Evolutionary conservation across 352 stramenopile genomes (phyloP).

Genomic region (Phytophthora chlamydospora): DNA sequence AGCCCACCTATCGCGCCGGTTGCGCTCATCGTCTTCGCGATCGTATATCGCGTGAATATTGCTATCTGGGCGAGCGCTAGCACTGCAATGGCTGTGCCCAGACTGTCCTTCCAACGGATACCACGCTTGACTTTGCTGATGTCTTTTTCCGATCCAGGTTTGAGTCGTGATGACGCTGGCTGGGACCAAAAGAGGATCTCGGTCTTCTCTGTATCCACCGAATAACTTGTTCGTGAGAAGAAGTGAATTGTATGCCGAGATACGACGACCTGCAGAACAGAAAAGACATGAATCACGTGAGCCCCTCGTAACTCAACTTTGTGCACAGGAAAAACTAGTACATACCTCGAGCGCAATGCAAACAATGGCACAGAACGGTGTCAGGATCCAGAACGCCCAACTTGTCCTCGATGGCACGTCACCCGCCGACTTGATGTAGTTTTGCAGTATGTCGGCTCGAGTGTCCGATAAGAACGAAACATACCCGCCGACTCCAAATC

Average conservation of each 20-base stretch:
- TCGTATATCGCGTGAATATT: slow-evolving; percentile 39
- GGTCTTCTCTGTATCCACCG: slow-evolving; percentile 19
- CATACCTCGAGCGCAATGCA: slow-evolving; percentile 58
- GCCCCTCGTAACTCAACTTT: background rate
- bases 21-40: slow-evolving; percentile 42
- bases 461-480: slow-evolving; percentile 53
- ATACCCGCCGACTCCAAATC: slow-evolving; percentile 58
- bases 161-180: slow-evolving; percentile 6
- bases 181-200: slow-evolving; percentile 56
- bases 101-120: slow-evolving; percentile 18
- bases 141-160: slow-evolving; percentile 13
- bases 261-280: slow-evolving; percentile 44
- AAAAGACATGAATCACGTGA: background rate
- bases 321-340: background rate
- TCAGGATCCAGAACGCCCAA: slow-evolving; percentile 48
- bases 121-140: slow-evolving; percentile 11
- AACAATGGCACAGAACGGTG: slow-evolving; percentile 49
- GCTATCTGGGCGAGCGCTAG: slow-evolving; percentile 44
- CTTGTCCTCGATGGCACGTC: slow-evolving; percentile 27
- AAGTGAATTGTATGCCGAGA: slow-evolving; percentile 52
- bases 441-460: slow-evolving; percentile 50
- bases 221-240: slow-evolving; percentile 28
- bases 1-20: slow-evolving; percentile 51
- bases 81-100: slow-evolving; percentile 33
- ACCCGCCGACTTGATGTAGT: slow-evolving; percentile 43